A percentile compares a stretch with the other conserved stretches of the same genome.
Conservation (phyloP, 2,329 filamentous ascomycete species). For the Apiospora phragmitis region DNA sequence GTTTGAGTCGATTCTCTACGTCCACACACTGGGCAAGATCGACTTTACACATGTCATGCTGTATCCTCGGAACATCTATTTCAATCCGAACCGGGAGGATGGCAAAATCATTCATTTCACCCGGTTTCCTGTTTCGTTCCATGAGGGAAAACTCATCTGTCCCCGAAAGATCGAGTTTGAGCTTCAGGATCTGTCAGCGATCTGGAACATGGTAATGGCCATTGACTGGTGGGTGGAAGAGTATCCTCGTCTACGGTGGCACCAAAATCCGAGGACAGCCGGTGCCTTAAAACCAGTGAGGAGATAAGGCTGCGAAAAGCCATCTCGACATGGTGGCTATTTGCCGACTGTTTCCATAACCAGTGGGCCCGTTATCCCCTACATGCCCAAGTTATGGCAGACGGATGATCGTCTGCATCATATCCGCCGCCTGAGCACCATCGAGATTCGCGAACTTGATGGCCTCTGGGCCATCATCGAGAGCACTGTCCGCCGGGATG, state of each 20-base stretch:
- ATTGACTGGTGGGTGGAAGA: conserved; percentile 41
- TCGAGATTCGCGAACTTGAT: conserved; percentile 29
- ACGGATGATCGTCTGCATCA: conserved; percentile 27
- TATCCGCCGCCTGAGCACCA: conserved; percentile 27
- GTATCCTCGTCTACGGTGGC: conserved; percentile 46
- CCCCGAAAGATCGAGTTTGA: conserved; percentile 25
- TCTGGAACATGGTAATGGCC: conserved; percentile 34
- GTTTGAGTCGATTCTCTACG: conserved; percentile 46
- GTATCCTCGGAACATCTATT: conserved; percentile 25
- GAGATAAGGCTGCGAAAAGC: conserved; percentile 48
- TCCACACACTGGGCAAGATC: conserved; percentile 43
- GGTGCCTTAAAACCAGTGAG: conserved; percentile 44
- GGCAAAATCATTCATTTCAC: conserved; percentile 20
- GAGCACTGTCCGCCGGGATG: conserved; percentile 27
- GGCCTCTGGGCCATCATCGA: conserved; percentile 25
- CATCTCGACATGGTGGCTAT: conserved; percentile 57
- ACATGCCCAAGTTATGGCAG: conserved; percentile 21
- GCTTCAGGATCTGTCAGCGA: conserved; percentile 25
- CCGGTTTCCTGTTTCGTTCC: conserved; percentile 19
- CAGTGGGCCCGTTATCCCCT: conserved; percentile 33
- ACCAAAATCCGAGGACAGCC: conserved; percentile 44
- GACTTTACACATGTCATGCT: conserved; percentile 27
- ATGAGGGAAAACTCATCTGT: conserved; percentile 22
- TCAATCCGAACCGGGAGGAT: conserved; percentile 17
- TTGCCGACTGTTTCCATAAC: conserved; percentile 52